Evolutionary conservation across 2,329 filamentous ascomycete species (phyloP), one percentile per base, ranked within the genome.

Genomic region (Elsinoe arachidis): DNA sequence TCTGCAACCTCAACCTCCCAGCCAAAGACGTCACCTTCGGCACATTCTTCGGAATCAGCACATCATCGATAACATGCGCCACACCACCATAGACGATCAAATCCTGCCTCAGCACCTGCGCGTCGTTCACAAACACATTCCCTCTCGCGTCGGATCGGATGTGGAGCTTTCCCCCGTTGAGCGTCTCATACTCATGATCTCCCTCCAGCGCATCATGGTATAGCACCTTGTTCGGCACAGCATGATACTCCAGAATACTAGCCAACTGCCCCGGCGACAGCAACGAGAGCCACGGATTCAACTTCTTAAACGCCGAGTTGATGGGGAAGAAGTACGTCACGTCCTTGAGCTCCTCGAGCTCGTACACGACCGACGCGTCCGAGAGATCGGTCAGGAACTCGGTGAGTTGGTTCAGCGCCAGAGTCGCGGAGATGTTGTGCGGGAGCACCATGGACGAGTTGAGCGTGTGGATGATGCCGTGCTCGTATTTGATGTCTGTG

Each of bases 341-440:
- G 41, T 63, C 61, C 34, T 58, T 51, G 15, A 61, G 54, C 34
- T 53, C 49, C 34, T 53, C 49, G n/a, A 53, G 49, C 33, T 37
- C 26, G 34, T 53, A 53, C 7, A 43, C 59, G 56, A 47, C 61
- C 59, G 19, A 63, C 12, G n/a, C 19, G 12, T 17, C 52, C 19
- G 26, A 60, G 30, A 63, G 30, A 12, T 60, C 46, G 2, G 61
- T 35, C 26, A 61, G 37, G 53, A 63, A 63, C 30, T 51, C 43
- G 12, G 35, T 52, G 34, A 63, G 53, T 26, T 57, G 49, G n/a
- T 56, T 58, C 38, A 62, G 41, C 11, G 47, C 33, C 5, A 58
- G 53, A 5, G 61, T 62, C 6, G 58, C 58, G 7, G 61, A 63
- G 33, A 63, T 61, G 46, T 63, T 63, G 49, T 63, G 61, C 14